A percentile compares a stretch with the other conserved stretches of the same genome.
phyloP scores from a whole-genome alignment of 768 basidiomycete species.

The Sistotremastrum suecicum region DNA sequence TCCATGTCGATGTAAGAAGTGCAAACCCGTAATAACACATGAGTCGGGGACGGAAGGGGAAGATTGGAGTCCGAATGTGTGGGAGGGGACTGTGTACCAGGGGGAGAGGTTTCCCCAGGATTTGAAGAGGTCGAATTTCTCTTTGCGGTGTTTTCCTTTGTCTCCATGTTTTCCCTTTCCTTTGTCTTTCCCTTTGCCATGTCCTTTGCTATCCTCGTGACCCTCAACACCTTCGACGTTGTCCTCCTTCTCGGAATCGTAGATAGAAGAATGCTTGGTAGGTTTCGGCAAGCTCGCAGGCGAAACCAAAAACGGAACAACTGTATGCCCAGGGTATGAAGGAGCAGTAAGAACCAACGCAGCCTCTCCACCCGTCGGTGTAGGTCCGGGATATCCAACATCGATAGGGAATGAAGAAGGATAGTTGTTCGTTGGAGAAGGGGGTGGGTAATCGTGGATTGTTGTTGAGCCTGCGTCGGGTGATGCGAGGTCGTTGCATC shows the following conservation, averaged over 20 bases:
- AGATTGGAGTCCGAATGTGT: slow-evolving; percentile 30
- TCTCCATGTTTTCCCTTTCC: too few species aligned
- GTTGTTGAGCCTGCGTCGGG: slow-evolving; percentile 63
- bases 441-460: slow-evolving; percentile 56
- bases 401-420: slow-evolving; percentile 64
- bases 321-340: slow-evolving; percentile 60
- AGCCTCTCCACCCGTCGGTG: slow-evolving; percentile 33
- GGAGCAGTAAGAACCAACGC: slow-evolving; percentile 12
- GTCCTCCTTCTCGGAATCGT: too few species aligned
- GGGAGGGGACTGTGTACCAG: slow-evolving; percentile 33
- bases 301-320: slow-evolving; percentile 7
- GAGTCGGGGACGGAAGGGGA: slow-evolving; percentile 31
- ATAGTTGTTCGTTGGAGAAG: slow-evolving; percentile 55
- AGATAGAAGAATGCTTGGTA: too few species aligned
- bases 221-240: too few species aligned
- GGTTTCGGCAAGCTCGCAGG: too few species aligned
- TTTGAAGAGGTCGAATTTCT: slow-evolving; percentile 29
- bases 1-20: slow-evolving; percentile 28
- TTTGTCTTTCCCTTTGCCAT: too few species aligned
- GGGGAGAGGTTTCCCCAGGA: slow-evolving; percentile 37
- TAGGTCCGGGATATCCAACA: slow-evolving; percentile 65
- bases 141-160: too few species aligned
- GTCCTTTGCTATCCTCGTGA: too few species aligned
- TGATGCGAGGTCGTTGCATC: slow-evolving; percentile 31
- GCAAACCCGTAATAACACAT: slow-evolving; percentile 32